Conservation (phyloP, 768 basidiomycete genomes). For the Termitomyces sp. region DNA sequence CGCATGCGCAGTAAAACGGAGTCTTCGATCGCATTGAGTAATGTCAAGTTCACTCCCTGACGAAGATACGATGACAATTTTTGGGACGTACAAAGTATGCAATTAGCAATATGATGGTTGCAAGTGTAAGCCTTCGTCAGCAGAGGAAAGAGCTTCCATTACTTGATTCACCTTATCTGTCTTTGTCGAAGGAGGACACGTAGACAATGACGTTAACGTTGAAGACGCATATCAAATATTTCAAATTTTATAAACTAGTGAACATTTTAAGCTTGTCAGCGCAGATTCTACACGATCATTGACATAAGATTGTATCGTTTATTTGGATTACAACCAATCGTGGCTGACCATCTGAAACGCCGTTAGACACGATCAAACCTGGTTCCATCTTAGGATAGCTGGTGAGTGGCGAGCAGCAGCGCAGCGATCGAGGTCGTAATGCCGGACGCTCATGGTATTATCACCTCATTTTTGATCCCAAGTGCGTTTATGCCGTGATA, state of each 20-base stretch:
- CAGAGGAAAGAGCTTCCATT: constrained; percentile 38
- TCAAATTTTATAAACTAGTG: no score
- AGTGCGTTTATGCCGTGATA: constrained; percentile 67
- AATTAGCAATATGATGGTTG: constrained; percentile 68
- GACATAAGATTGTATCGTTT: constrained; percentile 43
- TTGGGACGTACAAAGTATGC: constrained; percentile 49
- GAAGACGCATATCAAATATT: no score
- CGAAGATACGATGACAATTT: neutral
- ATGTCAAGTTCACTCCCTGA: constrained; percentile 63
- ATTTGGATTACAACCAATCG: no score
- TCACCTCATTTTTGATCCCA: constrained; percentile 32
- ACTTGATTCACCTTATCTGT: constrained; percentile 70
- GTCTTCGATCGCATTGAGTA: constrained; percentile 44
- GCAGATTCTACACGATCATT: constrained; percentile 70
- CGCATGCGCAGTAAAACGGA: constrained; percentile 39
- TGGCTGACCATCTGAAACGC: neutral
- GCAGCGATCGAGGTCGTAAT: constrained; percentile 59
- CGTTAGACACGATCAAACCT: neutral
- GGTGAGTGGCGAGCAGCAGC: constrained; percentile 38
- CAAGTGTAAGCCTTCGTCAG: constrained; percentile 58
- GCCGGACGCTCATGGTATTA: constrained; percentile 57
- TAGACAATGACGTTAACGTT: neutral
- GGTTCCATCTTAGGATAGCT: constrained; percentile 21
- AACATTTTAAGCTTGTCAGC: constrained; percentile 63
- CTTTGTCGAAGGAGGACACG: constrained; percentile 24